Percentiles rank a stretch among this genome's conserved stretches.
phyloP scores from a whole-genome alignment of 1,284 basidiomycete species.

The Pulchroboletus neoregius region DNA sequence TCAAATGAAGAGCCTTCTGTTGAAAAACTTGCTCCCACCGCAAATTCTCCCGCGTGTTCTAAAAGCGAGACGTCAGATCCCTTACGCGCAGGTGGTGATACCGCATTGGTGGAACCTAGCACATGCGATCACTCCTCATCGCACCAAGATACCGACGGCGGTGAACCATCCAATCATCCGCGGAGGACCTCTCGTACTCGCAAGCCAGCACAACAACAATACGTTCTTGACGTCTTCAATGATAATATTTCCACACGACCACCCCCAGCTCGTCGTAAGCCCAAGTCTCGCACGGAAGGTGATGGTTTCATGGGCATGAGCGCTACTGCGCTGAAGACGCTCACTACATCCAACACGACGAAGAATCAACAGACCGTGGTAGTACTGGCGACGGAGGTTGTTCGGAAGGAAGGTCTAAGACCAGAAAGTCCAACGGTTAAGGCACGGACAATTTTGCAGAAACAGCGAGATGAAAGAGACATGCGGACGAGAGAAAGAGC shows the following conservation, averaged over 20 bases:
- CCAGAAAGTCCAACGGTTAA: constrained; percentile 79
- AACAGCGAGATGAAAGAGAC: constrained; percentile 65
- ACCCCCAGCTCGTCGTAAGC: constrained; percentile 38
- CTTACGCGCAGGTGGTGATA: constrained; percentile 1
- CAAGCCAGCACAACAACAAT: constrained; percentile 38
- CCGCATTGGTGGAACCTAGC: neutral
- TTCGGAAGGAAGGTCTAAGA: constrained; percentile 65
- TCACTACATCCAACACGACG: constrained; percentile 66
- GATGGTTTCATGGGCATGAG: constrained; percentile 59
- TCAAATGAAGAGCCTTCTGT: constrained; percentile 19
- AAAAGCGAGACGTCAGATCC: constrained; percentile 3
- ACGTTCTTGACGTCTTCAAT: constrained; percentile 41
- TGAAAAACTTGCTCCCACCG: neutral
- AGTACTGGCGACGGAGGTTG: constrained; percentile 49
- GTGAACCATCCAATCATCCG: constrained; percentile 19
- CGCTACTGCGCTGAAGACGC: constrained; percentile 58
- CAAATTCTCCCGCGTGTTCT: neutral
- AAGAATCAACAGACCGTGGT: constrained; percentile 64
- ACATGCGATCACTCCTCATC: neutral
- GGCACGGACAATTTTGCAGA: constrained; percentile 66
- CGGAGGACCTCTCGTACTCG: constrained; percentile 54
- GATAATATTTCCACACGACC: constrained; percentile 33
- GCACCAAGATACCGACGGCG: constrained; percentile 5
- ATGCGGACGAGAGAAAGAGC: constrained; percentile 62
- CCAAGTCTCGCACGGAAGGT: constrained; percentile 36